These are phyloP conservation scores for Leccinum obscurum DNA, from an alignment of 768 basidiomycete species.

Conservation along the genomic window DNA sequence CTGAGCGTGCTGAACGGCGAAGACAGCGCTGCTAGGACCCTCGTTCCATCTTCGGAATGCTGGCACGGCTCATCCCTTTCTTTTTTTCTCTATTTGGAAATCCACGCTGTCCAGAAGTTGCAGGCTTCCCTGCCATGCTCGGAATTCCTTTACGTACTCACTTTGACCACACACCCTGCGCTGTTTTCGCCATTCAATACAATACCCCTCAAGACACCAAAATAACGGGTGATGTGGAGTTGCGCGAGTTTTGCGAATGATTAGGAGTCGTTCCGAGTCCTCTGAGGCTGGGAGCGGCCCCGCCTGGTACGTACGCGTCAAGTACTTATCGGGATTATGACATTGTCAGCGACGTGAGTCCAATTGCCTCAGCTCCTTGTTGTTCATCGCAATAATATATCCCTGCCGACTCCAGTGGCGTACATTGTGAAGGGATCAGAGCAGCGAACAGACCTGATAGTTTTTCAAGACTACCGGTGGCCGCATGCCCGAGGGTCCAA, in stretches of 20 bases:
- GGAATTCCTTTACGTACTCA: conserved; percentile 9
- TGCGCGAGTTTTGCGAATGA: conserved; percentile 2
- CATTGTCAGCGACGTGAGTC: neutral
- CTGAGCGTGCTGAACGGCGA: neutral
- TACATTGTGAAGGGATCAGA: neutral
- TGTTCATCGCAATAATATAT: neutral
- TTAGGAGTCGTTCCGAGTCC: neutral
- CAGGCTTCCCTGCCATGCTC: neutral
- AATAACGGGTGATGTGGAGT: neutral
- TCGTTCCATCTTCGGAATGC: conserved; percentile 30
- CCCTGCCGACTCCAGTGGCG: neutral
- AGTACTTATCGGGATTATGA: neutral
- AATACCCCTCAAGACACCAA: neutral
- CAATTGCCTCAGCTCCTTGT: neutral
- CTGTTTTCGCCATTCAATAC: conserved; percentile 23
- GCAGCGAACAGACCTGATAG: neutral
- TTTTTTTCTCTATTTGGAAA: conserved; percentile 14
- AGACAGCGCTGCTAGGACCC: neutral
- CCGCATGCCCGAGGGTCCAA: neutral
- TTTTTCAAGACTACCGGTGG: neutral
- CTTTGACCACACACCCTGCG: neutral
- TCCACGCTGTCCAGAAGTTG: conserved; percentile 5
- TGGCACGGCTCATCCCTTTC: conserved; percentile 18
- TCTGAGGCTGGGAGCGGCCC: neutral
- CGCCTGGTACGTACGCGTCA: neutral